Percentiles rank a stretch among this genome's conserved stretches.
phyloP scores from a whole-genome alignment of 306 rosid species.

The Cicer bijugum region DNA sequence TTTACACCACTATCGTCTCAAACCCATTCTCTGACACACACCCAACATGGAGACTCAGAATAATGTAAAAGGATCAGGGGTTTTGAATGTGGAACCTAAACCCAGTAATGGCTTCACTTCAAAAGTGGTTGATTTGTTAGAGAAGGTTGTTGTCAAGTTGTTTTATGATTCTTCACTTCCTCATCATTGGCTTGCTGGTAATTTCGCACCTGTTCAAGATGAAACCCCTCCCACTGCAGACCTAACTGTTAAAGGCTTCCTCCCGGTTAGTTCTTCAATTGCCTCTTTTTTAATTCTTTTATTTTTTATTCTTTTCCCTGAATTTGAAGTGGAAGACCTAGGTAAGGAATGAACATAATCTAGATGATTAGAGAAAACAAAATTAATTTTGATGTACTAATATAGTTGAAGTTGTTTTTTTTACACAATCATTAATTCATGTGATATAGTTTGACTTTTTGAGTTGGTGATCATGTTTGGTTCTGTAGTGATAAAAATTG shows the following conservation, averaged over 20 bases:
- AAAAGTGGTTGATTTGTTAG: conserved; percentile 64
- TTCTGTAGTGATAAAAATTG: not conserved
- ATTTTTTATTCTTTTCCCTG: not conserved
- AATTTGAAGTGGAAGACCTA: conserved; percentile 15
- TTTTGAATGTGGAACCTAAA: conserved; percentile 68
- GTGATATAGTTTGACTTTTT: not conserved
- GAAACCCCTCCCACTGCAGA: conserved; percentile 82
- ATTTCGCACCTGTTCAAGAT: conserved; percentile 74
- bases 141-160: conserved; percentile 72
- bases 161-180: conserved; percentile 68
- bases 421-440: conserved; percentile 3
- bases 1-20: not conserved
- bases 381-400: not conserved
- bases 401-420: not conserved
- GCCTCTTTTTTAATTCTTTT: not conserved
- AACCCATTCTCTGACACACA: not conserved
- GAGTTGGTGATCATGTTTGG: not conserved
- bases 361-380: conserved; percentile 1
- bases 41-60: conserved; percentile 47
- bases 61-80: not conserved
- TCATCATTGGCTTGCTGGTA: conserved; percentile 75
- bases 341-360: not conserved
- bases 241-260: conserved; percentile 67
- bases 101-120: conserved; percentile 70
- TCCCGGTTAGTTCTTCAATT: conserved; percentile 68